Percentiles rank a stretch among this genome's conserved stretches.
These are phyloP conservation scores for Fusarium continuum DNA, from an alignment of 2,329 filamentous ascomycete genomes.

Conservation along the genomic window DNA sequence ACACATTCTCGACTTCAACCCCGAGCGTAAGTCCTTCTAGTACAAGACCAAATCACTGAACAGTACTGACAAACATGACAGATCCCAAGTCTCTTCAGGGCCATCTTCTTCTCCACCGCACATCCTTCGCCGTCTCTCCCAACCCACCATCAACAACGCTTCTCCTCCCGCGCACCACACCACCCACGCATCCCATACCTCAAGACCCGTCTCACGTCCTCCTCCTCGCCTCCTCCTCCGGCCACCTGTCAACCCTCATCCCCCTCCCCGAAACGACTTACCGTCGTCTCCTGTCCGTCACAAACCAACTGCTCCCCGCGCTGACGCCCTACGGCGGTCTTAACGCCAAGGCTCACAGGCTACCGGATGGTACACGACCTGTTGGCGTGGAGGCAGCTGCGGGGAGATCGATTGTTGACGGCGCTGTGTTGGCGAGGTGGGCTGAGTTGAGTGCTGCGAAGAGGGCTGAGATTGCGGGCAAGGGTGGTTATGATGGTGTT, in stretches of 20 bases:
- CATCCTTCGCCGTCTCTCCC: slow-evolving; percentile 84
- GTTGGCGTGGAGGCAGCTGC: slow-evolving; percentile 67
- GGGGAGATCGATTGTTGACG: slow-evolving; percentile 78
- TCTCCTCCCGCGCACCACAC: slow-evolving; percentile 74
- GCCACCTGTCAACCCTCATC: slow-evolving; percentile 78
- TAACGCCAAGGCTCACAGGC: slow-evolving; percentile 83
- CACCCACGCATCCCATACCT: slow-evolving; percentile 50
- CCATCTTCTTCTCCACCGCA: slow-evolving; percentile 84
- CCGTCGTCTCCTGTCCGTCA: slow-evolving; percentile 81
- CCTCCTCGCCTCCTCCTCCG: slow-evolving; percentile 78
- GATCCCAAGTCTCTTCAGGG: slow-evolving; percentile 94
- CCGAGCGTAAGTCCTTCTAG: slow-evolving; percentile 74
- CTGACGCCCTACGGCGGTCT: slow-evolving; percentile 81
- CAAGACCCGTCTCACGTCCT: slow-evolving; percentile 56
- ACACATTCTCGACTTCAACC: slow-evolving; percentile 92
- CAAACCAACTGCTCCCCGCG: slow-evolving; percentile 79
- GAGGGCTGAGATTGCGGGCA: slow-evolving; percentile 75
- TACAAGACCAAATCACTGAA: not conserved
- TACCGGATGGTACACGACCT: slow-evolving; percentile 54
- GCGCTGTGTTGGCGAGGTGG: slow-evolving; percentile 78
- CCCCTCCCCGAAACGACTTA: slow-evolving; percentile 83
- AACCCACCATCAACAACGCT: slow-evolving; percentile 79
- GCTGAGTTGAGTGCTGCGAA: slow-evolving; percentile 77
- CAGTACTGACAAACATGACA: slow-evolving; percentile 52
- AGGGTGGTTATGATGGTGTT: slow-evolving; percentile 73